Evolutionary conservation across 345 rosid genomes (phyloP).

Genomic region (Turritis glabra): DNA sequence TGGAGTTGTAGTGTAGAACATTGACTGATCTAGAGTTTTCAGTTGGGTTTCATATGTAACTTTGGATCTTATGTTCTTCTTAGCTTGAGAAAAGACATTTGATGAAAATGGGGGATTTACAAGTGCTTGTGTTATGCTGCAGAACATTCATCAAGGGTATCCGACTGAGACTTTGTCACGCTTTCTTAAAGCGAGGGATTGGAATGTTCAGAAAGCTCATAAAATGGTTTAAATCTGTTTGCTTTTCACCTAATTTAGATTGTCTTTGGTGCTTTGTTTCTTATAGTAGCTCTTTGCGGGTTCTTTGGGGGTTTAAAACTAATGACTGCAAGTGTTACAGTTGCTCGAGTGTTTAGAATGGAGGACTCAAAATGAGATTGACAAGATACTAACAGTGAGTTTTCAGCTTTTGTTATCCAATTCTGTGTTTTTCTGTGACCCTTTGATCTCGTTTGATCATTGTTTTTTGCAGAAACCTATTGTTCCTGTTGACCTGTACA

Average conservation of each 20-base stretch:
- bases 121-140: slow-evolving; percentile 29
- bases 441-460: slow-evolving; percentile 9
- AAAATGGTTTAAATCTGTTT: slow-evolving; percentile 60
- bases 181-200: slow-evolving; percentile 91
- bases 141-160: slow-evolving; percentile 93
- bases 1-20: neutral
- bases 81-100: slow-evolving; percentile 3
- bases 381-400: slow-evolving; percentile 65
- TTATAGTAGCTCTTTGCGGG: neutral
- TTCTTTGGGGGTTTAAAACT: slow-evolving; percentile 3
- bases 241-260: neutral
- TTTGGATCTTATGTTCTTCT: neutral
- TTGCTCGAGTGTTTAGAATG: slow-evolving; percentile 75
- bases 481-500: slow-evolving; percentile 71
- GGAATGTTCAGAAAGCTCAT: slow-evolving; percentile 84
- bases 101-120: neutral
- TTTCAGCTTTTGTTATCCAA: neutral
- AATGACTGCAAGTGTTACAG: slow-evolving; percentile 50
- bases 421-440: neutral
- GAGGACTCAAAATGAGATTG: slow-evolving; percentile 86
- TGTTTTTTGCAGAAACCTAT: slow-evolving; percentile 70
- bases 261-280: slow-evolving; percentile 6
- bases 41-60: neutral
- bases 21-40: neutral
- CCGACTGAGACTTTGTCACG: slow-evolving; percentile 66